Conservation (phyloP, 1,139 yeast species). For the Nakaseomyces uthaithaninus region DNA sequence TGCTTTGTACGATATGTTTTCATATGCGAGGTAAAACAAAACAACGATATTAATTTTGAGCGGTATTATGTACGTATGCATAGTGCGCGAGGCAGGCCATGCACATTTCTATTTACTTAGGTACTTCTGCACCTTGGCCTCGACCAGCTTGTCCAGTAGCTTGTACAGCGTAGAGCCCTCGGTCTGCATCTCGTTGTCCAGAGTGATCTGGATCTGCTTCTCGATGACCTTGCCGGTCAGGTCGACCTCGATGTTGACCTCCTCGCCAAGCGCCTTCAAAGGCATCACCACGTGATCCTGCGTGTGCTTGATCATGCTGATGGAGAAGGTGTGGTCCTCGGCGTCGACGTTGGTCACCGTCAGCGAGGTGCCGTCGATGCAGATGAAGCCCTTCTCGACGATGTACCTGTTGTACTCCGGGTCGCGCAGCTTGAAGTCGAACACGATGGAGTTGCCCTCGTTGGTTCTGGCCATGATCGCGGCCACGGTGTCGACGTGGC, state of each 20-base stretch:
- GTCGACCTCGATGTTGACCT: conserved; percentile 88
- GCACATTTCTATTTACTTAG: conserved; percentile 8
- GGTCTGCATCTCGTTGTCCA: conserved; percentile 48
- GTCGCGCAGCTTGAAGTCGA: conserved; percentile 68
- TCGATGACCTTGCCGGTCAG: conserved; percentile 86
- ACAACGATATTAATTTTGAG: neutral
- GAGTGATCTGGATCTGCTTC: conserved; percentile 59
- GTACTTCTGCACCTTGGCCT: conserved; percentile 19
- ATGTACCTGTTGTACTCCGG: conserved; percentile 56
- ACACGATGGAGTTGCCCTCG: conserved; percentile 75
- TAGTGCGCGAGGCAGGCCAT: too few species aligned
- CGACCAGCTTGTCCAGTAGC: conserved; percentile 21
- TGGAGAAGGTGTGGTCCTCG: conserved; percentile 51
- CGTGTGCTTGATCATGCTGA: conserved; percentile 88
- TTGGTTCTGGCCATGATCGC: conserved; percentile 43
- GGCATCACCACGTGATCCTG: conserved; percentile 77
- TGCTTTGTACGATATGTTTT: neutral
- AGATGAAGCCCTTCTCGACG: conserved; percentile 88
- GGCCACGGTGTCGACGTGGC: conserved; percentile 91
- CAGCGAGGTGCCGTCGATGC: conserved; percentile 89
- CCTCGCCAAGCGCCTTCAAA: conserved; percentile 49
- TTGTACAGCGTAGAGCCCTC: conserved; percentile 20
- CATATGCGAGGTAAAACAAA: neutral
- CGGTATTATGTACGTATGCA: neutral
- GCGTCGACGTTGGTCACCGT: conserved; percentile 72